Conservation (phyloP, 148 eudicot genomes). For the Linanthus parryae region DNA sequence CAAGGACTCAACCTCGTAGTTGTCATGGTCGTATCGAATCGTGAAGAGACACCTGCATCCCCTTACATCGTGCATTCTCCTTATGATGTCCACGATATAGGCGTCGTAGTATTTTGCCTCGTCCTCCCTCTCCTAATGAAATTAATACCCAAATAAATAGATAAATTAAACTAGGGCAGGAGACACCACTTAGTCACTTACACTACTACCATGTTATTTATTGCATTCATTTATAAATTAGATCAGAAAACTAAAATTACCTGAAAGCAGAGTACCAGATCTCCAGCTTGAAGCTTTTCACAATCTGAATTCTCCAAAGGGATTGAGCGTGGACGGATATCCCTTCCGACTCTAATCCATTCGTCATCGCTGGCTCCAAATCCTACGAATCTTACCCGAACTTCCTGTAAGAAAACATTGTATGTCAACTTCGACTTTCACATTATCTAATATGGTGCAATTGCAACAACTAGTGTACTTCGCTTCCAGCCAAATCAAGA, state of each 20-base stretch:
- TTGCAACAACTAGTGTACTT: no score
- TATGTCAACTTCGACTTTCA: background rate
- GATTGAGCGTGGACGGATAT: slow-evolving; percentile 70
- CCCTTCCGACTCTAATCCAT: slow-evolving; percentile 67
- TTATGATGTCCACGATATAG: slow-evolving; percentile 44
- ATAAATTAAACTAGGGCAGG: background rate
- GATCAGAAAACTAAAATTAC: slow-evolving; percentile 28
- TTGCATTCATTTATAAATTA: no score
- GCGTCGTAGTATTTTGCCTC: slow-evolving; percentile 75
- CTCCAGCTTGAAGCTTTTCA: slow-evolving; percentile 56
- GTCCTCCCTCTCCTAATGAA: slow-evolving; percentile 64
- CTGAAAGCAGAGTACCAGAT: slow-evolving; percentile 82
- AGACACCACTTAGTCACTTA: no score
- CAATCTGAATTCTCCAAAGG: slow-evolving; percentile 83
- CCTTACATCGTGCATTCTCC: slow-evolving; percentile 83
- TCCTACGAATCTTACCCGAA: slow-evolving; percentile 74
- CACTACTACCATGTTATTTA: no score
- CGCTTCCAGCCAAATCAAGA: background rate
- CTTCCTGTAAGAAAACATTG: slow-evolving; percentile 54
- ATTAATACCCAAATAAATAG: slow-evolving; percentile 1
- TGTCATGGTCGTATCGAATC: slow-evolving; percentile 69
- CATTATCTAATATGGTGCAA: no score
- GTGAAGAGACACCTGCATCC: slow-evolving; percentile 94
- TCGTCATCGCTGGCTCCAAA: slow-evolving; percentile 87
- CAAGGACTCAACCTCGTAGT: no score